Conservation (phyloP, 805 yeast genomes). For the Nakazawaea laoshanensis region DNA sequence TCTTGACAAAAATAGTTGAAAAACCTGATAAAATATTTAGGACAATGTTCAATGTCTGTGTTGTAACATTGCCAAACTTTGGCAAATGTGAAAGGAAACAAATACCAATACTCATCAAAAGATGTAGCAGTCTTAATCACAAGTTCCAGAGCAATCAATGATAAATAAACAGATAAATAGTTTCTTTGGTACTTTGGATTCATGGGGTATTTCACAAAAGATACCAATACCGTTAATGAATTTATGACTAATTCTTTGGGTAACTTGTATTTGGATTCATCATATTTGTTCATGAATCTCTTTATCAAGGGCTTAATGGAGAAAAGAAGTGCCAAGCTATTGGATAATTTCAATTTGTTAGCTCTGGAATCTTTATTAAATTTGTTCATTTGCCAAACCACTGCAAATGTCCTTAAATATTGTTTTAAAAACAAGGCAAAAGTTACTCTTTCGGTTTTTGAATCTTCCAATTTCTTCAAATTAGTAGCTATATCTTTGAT, state of each 20-base stretch:
- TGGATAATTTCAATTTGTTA: conserved; percentile 1
- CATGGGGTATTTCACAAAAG: conserved; percentile 6
- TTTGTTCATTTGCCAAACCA: neutral
- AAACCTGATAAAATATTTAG: neutral
- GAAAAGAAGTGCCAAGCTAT: conserved; percentile 6
- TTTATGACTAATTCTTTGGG: conserved; percentile 1
- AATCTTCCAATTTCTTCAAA: conserved; percentile 1
- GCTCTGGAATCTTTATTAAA: neutral
- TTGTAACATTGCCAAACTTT: conserved; percentile 9
- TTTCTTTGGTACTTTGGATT: conserved; percentile 6
- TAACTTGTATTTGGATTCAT: too few species aligned
- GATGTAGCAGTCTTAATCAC: conserved; percentile 1
- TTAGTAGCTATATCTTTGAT: neutral
- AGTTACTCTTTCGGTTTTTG: too few species aligned
- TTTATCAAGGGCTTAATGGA: conserved; percentile 3
- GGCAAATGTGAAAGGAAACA: conserved; percentile 10
- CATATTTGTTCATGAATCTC: neutral
- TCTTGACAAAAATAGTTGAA: conserved; percentile 3
- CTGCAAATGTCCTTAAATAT: too few species aligned
- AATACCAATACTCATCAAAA: conserved; percentile 3
- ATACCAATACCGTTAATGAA: conserved; percentile 1
- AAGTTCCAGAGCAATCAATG: conserved; percentile 2
- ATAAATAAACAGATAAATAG: conserved; percentile 8
- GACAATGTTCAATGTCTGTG: conserved; percentile 1
- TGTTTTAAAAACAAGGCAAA: too few species aligned